Base-by-base conservation (phyloP, 257 asterid species). In the Prunella vulgaris region DNA sequence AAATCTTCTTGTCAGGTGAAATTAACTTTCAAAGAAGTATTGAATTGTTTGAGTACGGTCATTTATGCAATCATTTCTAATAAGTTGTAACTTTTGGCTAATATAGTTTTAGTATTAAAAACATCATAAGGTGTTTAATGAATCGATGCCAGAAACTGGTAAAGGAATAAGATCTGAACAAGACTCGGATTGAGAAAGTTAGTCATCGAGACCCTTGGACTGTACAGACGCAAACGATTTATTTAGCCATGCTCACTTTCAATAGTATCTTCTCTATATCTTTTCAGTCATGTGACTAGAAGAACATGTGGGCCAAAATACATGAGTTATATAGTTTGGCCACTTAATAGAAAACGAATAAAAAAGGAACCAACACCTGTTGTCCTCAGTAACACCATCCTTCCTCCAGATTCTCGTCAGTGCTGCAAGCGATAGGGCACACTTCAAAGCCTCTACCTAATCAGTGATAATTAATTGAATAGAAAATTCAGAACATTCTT, bases 401-500 rank as follows among this genome's bases (percentile, higher is more conserved):
- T 49, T 84, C 74, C 84, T 83, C 99, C 97, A 94, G 61, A 85
- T 91, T 84, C 95, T 85, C 58, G 81, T 68, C 86, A 94, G 82
- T 64, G 97, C 96, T 62, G 87, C 96, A 66, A 94, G 90, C 49
- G 99, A 94, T 38, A 94, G 72, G 21, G 84, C 90, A 74, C 99
- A 94, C 79, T 94, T 94, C 84, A 94, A 76, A 74, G 95, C 81
- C 88, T 94, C 99, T 52, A 94, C 99, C 99, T 94, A 81, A 76
- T 67, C 65, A 68, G 51, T 51, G 35, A 76, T 46, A 75, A 67
- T 32, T 64, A 74, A 66, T 28, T 37, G 53, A n/a, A 49, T n/a
- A 28, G 42, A 46, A 77, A 62, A 74, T 40, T 72, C 60, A 71
- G 42, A 75, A 66, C 70, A 80, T 61, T 60, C 74, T 64, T 64